These are phyloP conservation scores for Crepidotus variabilis DNA, from an alignment of 768 basidiomycete species.

Conservation along the genomic window DNA sequence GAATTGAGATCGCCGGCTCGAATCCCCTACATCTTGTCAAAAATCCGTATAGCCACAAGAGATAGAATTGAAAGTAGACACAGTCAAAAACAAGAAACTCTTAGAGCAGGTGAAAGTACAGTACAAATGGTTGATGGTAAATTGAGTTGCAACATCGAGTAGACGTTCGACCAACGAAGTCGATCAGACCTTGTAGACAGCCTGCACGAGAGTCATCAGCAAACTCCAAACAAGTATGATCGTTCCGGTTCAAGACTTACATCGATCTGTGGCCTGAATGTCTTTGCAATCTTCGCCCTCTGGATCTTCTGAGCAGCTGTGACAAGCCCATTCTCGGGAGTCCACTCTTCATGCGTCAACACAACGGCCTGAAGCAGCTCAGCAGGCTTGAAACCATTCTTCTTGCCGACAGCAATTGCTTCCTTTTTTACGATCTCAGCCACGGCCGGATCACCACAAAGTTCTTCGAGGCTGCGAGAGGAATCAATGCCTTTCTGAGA, in stretches of 20 bases:
- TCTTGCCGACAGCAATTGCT: slow-evolving; percentile 78
- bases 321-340: slow-evolving; percentile 82
- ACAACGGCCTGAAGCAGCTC: slow-evolving; percentile 78
- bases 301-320: slow-evolving; percentile 49
- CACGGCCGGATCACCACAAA: slow-evolving; percentile 58
- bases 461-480: slow-evolving; percentile 38
- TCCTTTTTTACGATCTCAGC: slow-evolving; percentile 66
- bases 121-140: too few species aligned
- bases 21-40: too few species aligned
- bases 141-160: too few species aligned
- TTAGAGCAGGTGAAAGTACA: too few species aligned
- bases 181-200: slow-evolving; percentile 14
- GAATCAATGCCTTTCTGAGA: slow-evolving; percentile 31
- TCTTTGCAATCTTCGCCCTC: slow-evolving; percentile 29
- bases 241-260: slow-evolving; percentile 8
- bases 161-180: too few species aligned
- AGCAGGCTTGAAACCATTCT: slow-evolving; percentile 76
- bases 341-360: slow-evolving; percentile 85
- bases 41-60: too few species aligned
- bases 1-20: too few species aligned
- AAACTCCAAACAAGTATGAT: neutral
- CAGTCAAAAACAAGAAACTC: too few species aligned
- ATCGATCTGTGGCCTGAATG: slow-evolving; percentile 29
- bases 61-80: too few species aligned
- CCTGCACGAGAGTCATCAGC: slow-evolving; percentile 9